A percentile compares a stretch with the other conserved stretches of the same genome.
Conservation (phyloP, 305 asterid species). For the Vinca major region DNA sequence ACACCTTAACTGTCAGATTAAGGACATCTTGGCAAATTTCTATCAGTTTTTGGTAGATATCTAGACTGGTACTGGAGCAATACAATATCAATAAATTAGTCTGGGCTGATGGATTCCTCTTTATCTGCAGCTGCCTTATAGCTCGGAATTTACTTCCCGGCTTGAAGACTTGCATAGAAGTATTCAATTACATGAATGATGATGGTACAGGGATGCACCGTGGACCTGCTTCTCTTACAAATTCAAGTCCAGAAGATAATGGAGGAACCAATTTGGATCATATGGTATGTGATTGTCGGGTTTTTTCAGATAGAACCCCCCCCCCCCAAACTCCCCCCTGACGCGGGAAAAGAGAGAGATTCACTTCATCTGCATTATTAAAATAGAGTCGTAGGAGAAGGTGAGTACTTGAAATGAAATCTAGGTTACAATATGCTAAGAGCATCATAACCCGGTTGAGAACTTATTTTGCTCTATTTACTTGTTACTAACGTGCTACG, state of each 20-base stretch:
- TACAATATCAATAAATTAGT: neutral
- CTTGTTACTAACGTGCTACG: neutral
- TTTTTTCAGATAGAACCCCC: neutral
- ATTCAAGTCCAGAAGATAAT: conserved; percentile 46
- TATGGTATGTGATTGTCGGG: conserved; percentile 45
- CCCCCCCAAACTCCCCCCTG: no score
- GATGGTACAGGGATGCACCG: conserved; percentile 44
- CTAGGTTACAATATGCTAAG: neutral
- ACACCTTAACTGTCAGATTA: neutral
- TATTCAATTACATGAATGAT: conserved; percentile 66
- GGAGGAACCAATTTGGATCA: conserved; percentile 48
- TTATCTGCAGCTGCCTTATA: conserved; percentile 70
- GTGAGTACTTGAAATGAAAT: neutral
- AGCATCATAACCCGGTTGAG: neutral
- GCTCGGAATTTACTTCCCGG: conserved; percentile 94
- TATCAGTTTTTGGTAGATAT: neutral
- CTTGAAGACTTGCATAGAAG: conserved; percentile 87
- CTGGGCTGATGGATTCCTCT: conserved; percentile 23
- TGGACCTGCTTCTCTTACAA: conserved; percentile 41
- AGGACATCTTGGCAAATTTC: neutral
- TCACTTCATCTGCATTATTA: neutral
- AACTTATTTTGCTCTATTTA: neutral
- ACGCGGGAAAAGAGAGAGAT: neutral
- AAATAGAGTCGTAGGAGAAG: neutral
- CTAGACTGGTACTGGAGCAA: neutral